Conservation (phyloP, 768 basidiomycete genomes). For the Leccinellum rugosiceps region DNA sequence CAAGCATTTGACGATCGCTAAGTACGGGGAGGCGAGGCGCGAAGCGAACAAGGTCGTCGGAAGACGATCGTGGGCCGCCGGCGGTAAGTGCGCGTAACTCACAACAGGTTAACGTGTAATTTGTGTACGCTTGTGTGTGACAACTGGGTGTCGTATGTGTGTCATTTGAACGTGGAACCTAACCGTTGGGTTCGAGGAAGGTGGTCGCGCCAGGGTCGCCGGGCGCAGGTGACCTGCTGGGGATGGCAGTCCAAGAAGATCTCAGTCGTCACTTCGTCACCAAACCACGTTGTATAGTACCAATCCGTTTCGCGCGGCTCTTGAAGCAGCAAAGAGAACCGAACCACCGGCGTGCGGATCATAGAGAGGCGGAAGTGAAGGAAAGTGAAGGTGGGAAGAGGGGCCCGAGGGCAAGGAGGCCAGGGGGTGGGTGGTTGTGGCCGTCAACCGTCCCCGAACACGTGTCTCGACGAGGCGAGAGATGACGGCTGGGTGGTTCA, state of each 20-base stretch:
- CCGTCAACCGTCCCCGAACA: conserved; percentile 4
- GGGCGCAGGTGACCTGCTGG: not conserved
- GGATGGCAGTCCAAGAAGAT: too few relatives aligned
- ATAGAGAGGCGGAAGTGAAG: conserved; percentile 18
- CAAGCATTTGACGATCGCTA: conserved; percentile 1
- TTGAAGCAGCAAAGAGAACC: not conserved
- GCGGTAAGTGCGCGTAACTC: not conserved
- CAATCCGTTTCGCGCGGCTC: conserved; percentile 12
- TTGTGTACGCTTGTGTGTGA: not conserved
- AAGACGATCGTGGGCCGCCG: not conserved
- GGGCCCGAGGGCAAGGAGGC: not conserved
- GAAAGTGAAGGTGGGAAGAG: not conserved
- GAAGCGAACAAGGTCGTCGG: not conserved
- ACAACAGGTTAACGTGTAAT: not conserved
- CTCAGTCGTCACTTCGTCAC: not conserved
- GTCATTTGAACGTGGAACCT: not conserved
- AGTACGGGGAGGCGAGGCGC: not conserved
- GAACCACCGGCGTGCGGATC: conserved; percentile 11
- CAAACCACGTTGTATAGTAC: not conserved
- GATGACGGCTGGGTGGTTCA: not conserved
- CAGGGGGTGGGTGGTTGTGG: not conserved
- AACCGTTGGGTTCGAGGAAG: not conserved
- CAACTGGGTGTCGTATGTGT: not conserved
- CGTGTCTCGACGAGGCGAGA: conserved; percentile 7
- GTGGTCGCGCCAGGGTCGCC: not conserved